phyloP scores from a whole-genome alignment of 441 rosid genomes.

The Gossypium lobatum region DNA sequence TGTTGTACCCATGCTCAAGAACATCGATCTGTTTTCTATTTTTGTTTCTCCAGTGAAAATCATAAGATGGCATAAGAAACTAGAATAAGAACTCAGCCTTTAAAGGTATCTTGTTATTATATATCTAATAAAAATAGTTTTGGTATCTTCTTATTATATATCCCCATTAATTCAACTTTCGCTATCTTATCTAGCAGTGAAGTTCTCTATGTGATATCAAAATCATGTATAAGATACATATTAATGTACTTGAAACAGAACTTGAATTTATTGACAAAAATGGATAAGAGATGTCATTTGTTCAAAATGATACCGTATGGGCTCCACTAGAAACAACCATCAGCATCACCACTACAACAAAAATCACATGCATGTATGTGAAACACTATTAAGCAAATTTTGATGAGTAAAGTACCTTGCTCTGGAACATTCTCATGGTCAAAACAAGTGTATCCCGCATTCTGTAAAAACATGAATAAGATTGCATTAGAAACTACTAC shows the following conservation, averaged over 20 bases:
- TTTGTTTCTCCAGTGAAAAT: not conserved
- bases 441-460: slow-evolving; percentile 81
- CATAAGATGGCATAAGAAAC: not conserved
- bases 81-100: not conserved
- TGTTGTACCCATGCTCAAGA: not conserved
- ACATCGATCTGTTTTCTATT: not conserved
- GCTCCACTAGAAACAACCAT: not conserved
- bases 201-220: not conserved
- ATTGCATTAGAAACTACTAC: slow-evolving; percentile 5
- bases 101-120: not conserved
- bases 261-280: not conserved
- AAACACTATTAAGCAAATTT: not conserved
- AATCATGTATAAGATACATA: not conserved
- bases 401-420: slow-evolving; percentile 51
- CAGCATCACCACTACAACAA: slow-evolving; percentile 3
- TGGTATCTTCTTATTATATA: not conserved
- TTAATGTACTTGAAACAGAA: not conserved
- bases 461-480: slow-evolving; percentile 29
- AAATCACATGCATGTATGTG: not conserved
- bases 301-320: not conserved
- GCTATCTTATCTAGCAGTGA: not conserved
- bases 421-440: slow-evolving; percentile 82
- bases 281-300: not conserved
- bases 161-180: not conserved
- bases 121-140: not conserved